These are phyloP conservation scores for Cucumis cinereus DNA, from an alignment of 306 rosid species.

Conservation along the genomic window DNA sequence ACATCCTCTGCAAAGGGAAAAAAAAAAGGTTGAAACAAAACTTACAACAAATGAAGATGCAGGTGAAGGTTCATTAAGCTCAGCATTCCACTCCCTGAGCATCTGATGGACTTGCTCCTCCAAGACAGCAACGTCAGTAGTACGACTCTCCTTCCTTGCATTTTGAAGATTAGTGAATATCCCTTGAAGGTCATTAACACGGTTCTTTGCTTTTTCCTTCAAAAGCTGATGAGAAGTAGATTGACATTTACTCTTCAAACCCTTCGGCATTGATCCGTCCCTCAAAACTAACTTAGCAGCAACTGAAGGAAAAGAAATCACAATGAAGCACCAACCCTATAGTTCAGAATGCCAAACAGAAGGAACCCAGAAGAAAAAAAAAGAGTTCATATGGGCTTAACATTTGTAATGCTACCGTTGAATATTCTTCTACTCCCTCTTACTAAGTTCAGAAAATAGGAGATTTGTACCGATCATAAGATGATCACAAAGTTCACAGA, in stretches of 20 bases:
- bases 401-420: neutral
- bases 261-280: conserved; percentile 49
- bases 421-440: neutral
- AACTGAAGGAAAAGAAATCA: neutral
- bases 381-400: neutral
- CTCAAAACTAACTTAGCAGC: neutral
- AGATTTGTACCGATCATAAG: neutral
- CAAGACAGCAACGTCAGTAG: conserved; percentile 52
- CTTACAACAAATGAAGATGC: conserved; percentile 52
- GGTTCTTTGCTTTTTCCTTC: conserved; percentile 92
- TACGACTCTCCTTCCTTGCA: conserved; percentile 95
- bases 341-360: neutral
- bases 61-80: conserved; percentile 89
- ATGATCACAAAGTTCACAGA: neutral
- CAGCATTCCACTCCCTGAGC: conserved; percentile 98
- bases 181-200: conserved; percentile 81
- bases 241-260: conserved; percentile 74
- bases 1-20: neutral
- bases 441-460: neutral
- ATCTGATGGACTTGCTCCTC: conserved; percentile 97
- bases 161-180: conserved; percentile 72
- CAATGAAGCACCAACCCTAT: neutral
- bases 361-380: neutral
- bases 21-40: neutral
- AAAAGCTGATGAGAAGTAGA: conserved; percentile 76